Conservation (phyloP, 768 basidiomycete species). For the Tylopilus vinaceipallidus region DNA sequence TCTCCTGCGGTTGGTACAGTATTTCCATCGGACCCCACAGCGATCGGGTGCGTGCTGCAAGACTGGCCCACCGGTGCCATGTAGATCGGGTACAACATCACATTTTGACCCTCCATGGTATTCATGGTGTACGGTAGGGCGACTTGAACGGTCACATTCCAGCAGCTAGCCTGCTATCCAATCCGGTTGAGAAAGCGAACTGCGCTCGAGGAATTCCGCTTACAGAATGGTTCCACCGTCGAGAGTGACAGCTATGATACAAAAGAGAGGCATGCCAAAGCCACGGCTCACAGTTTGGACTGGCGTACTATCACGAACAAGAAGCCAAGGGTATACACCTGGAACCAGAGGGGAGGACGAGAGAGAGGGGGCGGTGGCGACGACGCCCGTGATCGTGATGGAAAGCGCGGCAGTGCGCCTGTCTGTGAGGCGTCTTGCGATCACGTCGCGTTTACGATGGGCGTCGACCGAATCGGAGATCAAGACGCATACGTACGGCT, state of each 20-base stretch:
- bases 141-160: no score
- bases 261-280: conserved; percentile 69
- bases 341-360: conserved; percentile 60
- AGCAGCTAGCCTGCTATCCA: conserved; percentile 58
- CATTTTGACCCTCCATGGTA: neutral
- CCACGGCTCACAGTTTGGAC: conserved; percentile 47
- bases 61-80: no score
- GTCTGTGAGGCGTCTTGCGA: conserved; percentile 3
- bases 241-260: conserved; percentile 65
- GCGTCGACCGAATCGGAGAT: no score
- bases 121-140: no score
- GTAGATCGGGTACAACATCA: neutral
- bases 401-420: conserved; percentile 53
- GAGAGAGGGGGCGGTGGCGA: conserved; percentile 66
- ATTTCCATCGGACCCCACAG: conserved; percentile 56
- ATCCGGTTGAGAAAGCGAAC: neutral
- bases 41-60: conserved; percentile 69
- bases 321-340: conserved; percentile 35
- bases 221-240: conserved; percentile 78
- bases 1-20: conserved; percentile 51
- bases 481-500: neutral
- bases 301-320: neutral
- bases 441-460: conserved; percentile 9
- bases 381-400: conserved; percentile 70
- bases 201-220: conserved; percentile 23